phyloP scores from a whole-genome alignment of 176 grass and related monocot species.

The Carex scoparia region DNA sequence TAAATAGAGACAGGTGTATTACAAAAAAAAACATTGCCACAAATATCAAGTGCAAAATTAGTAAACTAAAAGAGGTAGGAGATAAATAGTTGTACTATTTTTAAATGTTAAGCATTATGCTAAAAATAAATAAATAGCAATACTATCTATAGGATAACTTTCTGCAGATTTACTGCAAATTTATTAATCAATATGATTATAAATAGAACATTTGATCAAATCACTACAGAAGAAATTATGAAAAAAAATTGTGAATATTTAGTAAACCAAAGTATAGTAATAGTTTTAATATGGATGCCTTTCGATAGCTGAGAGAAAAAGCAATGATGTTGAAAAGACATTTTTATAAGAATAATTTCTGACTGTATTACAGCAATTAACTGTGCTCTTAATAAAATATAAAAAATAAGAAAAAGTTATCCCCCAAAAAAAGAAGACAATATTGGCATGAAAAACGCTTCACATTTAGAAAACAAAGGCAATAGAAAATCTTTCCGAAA shows the following conservation, averaged over 20 bases:
- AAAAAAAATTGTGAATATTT: neutral
- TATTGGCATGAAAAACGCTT: neutral
- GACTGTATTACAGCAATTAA: neutral
- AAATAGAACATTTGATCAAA: neutral
- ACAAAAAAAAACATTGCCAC: neutral
- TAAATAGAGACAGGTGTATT: neutral
- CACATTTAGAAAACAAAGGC: neutral
- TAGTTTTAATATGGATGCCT: neutral
- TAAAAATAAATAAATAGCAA: conserved; percentile 13
- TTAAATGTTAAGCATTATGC: neutral
- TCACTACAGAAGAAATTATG: neutral
- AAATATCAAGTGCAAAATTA: neutral
- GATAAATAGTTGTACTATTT: neutral
- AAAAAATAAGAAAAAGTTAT: neutral
- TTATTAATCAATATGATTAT: neutral
- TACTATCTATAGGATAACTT: neutral
- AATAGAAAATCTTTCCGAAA: neutral
- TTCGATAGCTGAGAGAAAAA: neutral
- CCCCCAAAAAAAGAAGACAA: neutral
- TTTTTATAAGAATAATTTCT: neutral
- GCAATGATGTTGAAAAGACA: neutral
- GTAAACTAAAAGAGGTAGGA: neutral
- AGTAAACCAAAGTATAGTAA: neutral
- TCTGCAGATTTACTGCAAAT: neutral
- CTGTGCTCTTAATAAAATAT: neutral